Base-by-base conservation (phyloP, 176 grass and related monocot genomes). In the Triticum turgidum region DNA sequence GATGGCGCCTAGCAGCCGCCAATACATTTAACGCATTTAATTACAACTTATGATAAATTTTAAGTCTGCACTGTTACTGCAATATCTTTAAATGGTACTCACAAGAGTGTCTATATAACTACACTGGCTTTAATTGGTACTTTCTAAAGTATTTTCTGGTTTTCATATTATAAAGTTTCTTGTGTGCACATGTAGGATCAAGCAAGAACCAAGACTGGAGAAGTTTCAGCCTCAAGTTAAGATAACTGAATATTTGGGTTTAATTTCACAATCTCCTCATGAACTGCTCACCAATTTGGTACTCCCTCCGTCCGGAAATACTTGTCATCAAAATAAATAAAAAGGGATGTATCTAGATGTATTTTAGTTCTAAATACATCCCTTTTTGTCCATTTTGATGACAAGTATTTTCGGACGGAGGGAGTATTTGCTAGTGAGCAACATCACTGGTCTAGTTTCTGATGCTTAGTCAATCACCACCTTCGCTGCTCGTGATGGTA, bases 361-460 rank as follows among this genome's bases (percentile, higher is more conserved):
- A 25, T 25, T 25, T 25, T 25, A 25, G 25, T 25, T 25, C 25
- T 25, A 25, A 25, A 25, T 25, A 25, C 25, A 25, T 25, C 25
- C 25, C 25, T 25, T 25, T 25, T 25, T 25, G 25, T 25, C 25
- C 25, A 25, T 25, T 25, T 25, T 25, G 25, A 25, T 25, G 25
- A 25, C 25, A 25, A 25, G 25, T 25, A 25, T 25, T 25, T 25
- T 25, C 25, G 25, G 25, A 25, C 25, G 25, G 25, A 25, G 25
- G 25, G 25, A 25, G 25, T 25, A 14, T 21, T 30, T n/a, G 30
- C 6, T 41, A 14, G 4, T 13, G 47, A 7, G 0, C 17, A 83
- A 77, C 30, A 29, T 15, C 25, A 63, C 5, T 80, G 37, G 30
- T 86, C 66, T 69, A 86, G 20, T 79, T 65, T 66, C 20, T 52